Evolutionary conservation across 805 yeast genomes (phyloP).

Genomic region (Wickerhamiella domercqiae): DNA sequence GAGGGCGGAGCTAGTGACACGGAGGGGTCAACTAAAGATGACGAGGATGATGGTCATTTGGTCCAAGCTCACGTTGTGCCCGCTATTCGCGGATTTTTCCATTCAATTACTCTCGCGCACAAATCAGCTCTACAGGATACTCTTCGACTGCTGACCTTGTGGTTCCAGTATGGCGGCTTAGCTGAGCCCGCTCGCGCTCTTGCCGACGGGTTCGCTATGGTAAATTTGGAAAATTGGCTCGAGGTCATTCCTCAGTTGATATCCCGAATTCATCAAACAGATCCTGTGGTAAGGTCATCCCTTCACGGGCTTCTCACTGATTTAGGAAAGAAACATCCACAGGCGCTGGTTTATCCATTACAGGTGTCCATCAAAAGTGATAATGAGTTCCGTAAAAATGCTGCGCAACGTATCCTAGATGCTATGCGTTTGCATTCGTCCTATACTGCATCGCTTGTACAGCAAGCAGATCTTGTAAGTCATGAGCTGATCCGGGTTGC

Average conservation of each 20-base stretch:
- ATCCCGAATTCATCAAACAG: slow-evolving; percentile 92
- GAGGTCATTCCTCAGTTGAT: slow-evolving; percentile 92
- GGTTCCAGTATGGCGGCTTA: slow-evolving; percentile 94
- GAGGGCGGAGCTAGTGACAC: slow-evolving; percentile 10
- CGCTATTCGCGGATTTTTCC: slow-evolving; percentile 90
- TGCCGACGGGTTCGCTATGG: slow-evolving; percentile 78
- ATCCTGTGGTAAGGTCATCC: slow-evolving; percentile 65
- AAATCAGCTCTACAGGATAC: slow-evolving; percentile 88
- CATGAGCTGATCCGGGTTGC: slow-evolving; percentile 88
- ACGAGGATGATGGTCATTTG: slow-evolving; percentile 24
- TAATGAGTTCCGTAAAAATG: slow-evolving; percentile 73
- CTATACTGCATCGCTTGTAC: slow-evolving; percentile 57
- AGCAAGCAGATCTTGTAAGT: slow-evolving; percentile 89
- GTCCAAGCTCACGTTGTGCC: slow-evolving; percentile 86
- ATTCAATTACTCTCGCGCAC: slow-evolving; percentile 75
- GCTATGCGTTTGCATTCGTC: slow-evolving; percentile 64
- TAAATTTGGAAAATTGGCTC: slow-evolving; percentile 84
- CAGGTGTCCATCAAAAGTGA: slow-evolving; percentile 94
- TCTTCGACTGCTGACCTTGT: slow-evolving; percentile 69
- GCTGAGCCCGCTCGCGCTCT: slow-evolving; percentile 84
- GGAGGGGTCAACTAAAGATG: slow-evolving; percentile 16
- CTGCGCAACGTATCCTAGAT: slow-evolving; percentile 82
- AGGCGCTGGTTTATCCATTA: slow-evolving; percentile 85
- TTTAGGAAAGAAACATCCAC: slow-evolving; percentile 91
- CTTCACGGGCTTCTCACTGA: slow-evolving; percentile 69